Base-by-base conservation (phyloP, 257 asterid species). In the Agastache rugosa region DNA sequence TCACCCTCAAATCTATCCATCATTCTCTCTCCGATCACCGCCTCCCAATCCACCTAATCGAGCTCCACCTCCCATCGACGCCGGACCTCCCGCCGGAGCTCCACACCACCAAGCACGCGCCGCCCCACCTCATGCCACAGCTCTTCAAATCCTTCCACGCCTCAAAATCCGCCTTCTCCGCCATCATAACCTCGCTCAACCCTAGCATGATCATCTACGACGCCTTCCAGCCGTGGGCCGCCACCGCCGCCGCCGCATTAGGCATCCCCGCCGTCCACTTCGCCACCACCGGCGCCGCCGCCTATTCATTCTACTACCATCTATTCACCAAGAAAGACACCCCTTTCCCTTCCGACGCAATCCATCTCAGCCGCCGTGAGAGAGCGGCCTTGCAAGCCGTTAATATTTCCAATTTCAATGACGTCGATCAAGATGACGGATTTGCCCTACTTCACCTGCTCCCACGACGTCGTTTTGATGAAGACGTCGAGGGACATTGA, bases 1-100 rank as follows among this genome's bases (percentile, higher is more conserved):
- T 74, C 42, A 81, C 64, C n/a, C 80, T 81, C 45, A 37, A 16
- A 29, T 69, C 83, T 5, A 66, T 77, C 72, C 39, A 68, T 45
- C 27, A 70, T 51, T 19, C 6, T 51, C 2, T 78, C 75, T 1
- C 6, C 6, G 8, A 11, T 5, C 34, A n/a, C 17, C 10, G 3
- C 37, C 1, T 3, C 15, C 42, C 51, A 0, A 41, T 77, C 48
- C n/a, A 27, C 6, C 37, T 69, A 1, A 8, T 70, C 12, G 41
- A 70, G 16, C 74, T 72, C 48, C 34, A 72, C 23, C 22, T 78
- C 3, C 35, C 71, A 4, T 15, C 78, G 4, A 53, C 1, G 47
- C 78, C 64, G 74, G 70, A 72, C 1, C 61, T 78, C 12, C 75
- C 78, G 0, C 16, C 78, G 17, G 37, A 66, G 10, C 71, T 66